A percentile compares a stretch with the other conserved stretches of the same genome.
phyloP scores from a whole-genome alignment of 805 yeast genomes.

The Wickerhamomyces alni region DNA sequence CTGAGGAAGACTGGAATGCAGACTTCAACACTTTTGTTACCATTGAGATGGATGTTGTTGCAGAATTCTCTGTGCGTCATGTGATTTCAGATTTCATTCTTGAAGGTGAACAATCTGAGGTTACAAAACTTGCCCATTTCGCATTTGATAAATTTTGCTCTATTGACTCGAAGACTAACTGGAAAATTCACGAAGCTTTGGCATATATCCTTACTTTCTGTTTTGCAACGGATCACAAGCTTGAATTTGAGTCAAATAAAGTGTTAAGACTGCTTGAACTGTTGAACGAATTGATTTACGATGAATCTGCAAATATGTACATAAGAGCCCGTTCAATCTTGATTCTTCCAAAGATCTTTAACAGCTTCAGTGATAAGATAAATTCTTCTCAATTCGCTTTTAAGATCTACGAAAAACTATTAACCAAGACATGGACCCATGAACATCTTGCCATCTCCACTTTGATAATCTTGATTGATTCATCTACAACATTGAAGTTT shows the following conservation, averaged over 20 bases:
- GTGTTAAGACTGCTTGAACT: background rate
- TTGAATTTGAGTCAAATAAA: background rate
- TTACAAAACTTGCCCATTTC: conserved; percentile 15
- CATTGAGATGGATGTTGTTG: conserved; percentile 64
- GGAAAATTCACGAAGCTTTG: conserved; percentile 44
- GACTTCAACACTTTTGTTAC: conserved; percentile 71
- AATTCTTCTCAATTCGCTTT: background rate
- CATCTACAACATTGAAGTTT: conserved; percentile 32
- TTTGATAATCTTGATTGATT: conserved; percentile 50
- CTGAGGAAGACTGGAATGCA: conserved; percentile 41
- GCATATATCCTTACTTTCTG: conserved; percentile 25
- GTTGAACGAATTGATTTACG: conserved; percentile 2
- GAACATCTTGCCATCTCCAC: conserved; percentile 22
- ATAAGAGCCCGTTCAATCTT: conserved; percentile 45
- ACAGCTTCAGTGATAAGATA: conserved; percentile 34
- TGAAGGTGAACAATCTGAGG: conserved; percentile 40
- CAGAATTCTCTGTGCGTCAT: conserved; percentile 52
- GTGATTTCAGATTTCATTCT: conserved; percentile 51
- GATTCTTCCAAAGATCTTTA: conserved; percentile 50
- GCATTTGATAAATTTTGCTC: background rate
- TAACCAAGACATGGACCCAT: background rate
- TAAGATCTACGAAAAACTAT: background rate
- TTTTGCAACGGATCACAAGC: background rate
- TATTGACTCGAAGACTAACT: conserved; percentile 13
- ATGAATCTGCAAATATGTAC: conserved; percentile 25